These are phyloP conservation scores for Excoecaria agallocha DNA, from an alignment of 345 rosid genomes.

Conservation along the genomic window DNA sequence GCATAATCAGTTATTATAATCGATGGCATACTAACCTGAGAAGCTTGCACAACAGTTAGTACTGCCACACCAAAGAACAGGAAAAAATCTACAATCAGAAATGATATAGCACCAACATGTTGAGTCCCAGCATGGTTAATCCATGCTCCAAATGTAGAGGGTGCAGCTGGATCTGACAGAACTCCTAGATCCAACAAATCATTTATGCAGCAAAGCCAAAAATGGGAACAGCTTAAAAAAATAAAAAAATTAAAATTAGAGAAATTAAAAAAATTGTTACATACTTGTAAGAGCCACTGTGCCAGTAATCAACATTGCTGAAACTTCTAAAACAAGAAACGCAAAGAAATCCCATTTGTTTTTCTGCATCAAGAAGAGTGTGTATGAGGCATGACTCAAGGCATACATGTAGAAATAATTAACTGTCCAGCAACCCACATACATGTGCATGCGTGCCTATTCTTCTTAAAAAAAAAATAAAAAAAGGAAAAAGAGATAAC, in stretches of 20 bases:
- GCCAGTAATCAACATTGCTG: conserved; percentile 91
- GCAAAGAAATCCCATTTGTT: conserved; percentile 93
- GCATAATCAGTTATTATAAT: neutral
- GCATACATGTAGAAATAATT: neutral
- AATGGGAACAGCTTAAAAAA: neutral
- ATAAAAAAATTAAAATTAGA: no score
- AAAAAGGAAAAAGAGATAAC: neutral
- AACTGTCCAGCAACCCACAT: no score
- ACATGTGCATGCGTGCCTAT: no score
- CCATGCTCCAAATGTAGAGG: conserved; percentile 77
- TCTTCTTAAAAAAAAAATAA: neutral
- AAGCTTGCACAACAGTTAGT: conserved; percentile 78
- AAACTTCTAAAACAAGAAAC: conserved; percentile 80
- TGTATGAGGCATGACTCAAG: neutral
- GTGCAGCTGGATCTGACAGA: conserved; percentile 71
- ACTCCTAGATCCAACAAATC: conserved; percentile 56
- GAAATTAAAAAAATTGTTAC: conserved; percentile 24
- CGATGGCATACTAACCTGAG: conserved; percentile 51
- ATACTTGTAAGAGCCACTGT: conserved; percentile 76
- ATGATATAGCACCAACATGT: conserved; percentile 68
- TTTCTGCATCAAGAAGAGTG: conserved; percentile 56
- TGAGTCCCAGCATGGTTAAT: conserved; percentile 45
- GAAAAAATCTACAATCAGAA: conserved; percentile 63
- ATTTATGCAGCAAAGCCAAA: neutral
- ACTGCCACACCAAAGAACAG: conserved; percentile 80